Base-by-base conservation (phyloP, 805 yeast genomes). In the Saccharomyces jurei region DNA sequence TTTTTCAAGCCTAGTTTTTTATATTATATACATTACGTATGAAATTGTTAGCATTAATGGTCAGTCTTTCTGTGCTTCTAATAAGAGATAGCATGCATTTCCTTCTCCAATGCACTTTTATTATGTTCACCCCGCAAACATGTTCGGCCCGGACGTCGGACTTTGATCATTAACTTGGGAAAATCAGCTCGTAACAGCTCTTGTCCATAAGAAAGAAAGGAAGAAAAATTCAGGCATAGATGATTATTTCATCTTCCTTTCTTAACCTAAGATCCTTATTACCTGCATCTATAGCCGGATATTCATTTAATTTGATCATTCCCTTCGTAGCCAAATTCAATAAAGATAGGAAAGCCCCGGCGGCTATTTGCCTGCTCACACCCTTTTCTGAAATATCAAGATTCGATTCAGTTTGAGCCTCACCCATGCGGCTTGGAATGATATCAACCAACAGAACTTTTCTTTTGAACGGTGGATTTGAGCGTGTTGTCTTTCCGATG, bases 271-370 rank as follows among this genome's bases (percentile, higher is more conserved):
- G 13, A 17, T 28, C 31, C 28, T 48, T 6, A 31, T 4, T 17
- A 8, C 4, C 50, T 22, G 29, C n/a, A 13, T 48, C 25, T 13
- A 21, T 30, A 14, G 50, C 26, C 3, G 32, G 44, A 27, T 50
- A 50, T 6, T 50, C 44, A 10, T 51, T 41, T 11, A 59, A 26
- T 22, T 50, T 55, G 27, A 65, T 41, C 30, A 57, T n/a, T 25
- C 60, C 62, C 49, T 60, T 63, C 1, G 69, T 58, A 1, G 71
- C 69, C 17, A 69, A 56, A 41, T 61, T 65, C 21, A 69, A 53
- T 22, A 69, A 28, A 3, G 70, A 63, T 21, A 69, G 52, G 47
- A 69, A 69, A 0, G 71, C 71, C 29, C 63, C 66, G 14, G 70
- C 67, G 6, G 70, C 71, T 10, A 68, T 58, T 29, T 55, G 56